Evolutionary conservation across 495 filamentous ascomycete species (phyloP).

Genomic region (Neurospora sp.): DNA sequence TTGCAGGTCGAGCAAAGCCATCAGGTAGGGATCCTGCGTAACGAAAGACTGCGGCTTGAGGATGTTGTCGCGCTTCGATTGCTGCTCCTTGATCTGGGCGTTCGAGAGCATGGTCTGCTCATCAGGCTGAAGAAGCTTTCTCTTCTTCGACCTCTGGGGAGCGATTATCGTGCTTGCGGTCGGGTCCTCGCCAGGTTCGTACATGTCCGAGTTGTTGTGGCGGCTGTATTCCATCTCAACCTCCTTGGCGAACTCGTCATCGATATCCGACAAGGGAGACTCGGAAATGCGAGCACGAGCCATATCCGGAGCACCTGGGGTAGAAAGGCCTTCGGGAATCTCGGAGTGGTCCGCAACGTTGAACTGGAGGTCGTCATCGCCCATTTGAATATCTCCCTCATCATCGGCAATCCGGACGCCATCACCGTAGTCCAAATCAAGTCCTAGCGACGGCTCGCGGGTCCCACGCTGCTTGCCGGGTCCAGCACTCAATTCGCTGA

Average conservation of each 20-base stretch:
- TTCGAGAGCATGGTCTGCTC: conserved; percentile 47
- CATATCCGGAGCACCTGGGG: conserved; percentile 25
- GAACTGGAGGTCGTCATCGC: conserved; percentile 46
- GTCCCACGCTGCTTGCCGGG: conserved; percentile 35
- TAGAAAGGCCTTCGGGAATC: conserved; percentile 16
- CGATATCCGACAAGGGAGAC: conserved; percentile 63
- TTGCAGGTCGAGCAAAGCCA: conserved; percentile 84
- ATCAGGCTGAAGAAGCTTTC: conserved; percentile 64
- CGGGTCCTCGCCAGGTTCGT: conserved; percentile 45
- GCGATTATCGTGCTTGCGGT: conserved; percentile 34
- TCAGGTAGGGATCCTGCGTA: conserved; percentile 71
- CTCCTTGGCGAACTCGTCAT: conserved; percentile 42
- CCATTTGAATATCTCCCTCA: conserved; percentile 52
- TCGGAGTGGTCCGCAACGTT: conserved; percentile 41
- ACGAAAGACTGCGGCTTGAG: conserved; percentile 68
- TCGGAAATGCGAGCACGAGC: conserved; percentile 48
- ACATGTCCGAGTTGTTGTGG: conserved; percentile 40
- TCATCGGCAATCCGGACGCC: conserved; percentile 44
- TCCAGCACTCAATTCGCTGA: conserved; percentile 50
- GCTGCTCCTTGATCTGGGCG: conserved; percentile 60
- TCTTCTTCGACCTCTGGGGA: conserved; percentile 62
- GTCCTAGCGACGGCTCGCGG: conserved; percentile 31
- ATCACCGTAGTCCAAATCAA: conserved; percentile 40
- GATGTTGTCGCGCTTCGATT: conserved; percentile 69
- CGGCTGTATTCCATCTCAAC: conserved; percentile 44